Base-by-base conservation (phyloP, 805 yeast genomes). In the Myxozyma sirexii region DNA sequence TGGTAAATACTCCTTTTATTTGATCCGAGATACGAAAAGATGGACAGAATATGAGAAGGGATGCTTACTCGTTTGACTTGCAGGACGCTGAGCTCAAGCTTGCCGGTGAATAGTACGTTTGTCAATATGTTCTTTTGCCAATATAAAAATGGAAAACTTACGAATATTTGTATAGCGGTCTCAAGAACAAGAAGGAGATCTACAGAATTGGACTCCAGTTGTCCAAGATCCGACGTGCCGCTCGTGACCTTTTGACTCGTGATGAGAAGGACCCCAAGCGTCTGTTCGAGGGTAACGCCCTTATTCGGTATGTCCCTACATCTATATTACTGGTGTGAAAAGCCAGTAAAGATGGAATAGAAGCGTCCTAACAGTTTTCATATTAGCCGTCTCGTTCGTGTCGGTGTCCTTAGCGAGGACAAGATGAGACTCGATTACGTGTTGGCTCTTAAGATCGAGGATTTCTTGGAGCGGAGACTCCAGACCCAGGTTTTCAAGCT, bases 231-330 rank as follows among this genome's bases (percentile, higher is more conserved):
- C 92, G 99, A 85, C 91, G 99, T 85, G 99, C 99, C 80, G 99
- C 99, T 78, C 96, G 99, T 88, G 98, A 94, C 78, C 85, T 94
- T 76, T 87, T 94, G 82, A 94, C 99, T 85, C 91, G 97, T 85
- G 99, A 94, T 77, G 99, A 94, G 86, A 94, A 94, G 87, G 99
- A 94, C 83, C 97, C 97, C 87, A 94, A 92, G 90, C 91, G 99
- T 85, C 88, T 94, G 77, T 94, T 94, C 86, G 99, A 94, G 84
- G 99, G 99, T 89, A 94, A 94, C 80, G 99, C 99, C 78, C 90
- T 94, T 80, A 94, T 94, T 83, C 92, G 99, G 67, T 63, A 63
- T 60, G 67, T 42, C 27, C 49, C 21, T 37, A 33, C 49, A 42
- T 51, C 46, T 39, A 38, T 51, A 39, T 51, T 41, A 42, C 17